A percentile compares a stretch with the other conserved stretches of the same genome.
phyloP scores from a whole-genome alignment of 2,329 filamentous ascomycete genomes.

The Fusarium falciforme region DNA sequence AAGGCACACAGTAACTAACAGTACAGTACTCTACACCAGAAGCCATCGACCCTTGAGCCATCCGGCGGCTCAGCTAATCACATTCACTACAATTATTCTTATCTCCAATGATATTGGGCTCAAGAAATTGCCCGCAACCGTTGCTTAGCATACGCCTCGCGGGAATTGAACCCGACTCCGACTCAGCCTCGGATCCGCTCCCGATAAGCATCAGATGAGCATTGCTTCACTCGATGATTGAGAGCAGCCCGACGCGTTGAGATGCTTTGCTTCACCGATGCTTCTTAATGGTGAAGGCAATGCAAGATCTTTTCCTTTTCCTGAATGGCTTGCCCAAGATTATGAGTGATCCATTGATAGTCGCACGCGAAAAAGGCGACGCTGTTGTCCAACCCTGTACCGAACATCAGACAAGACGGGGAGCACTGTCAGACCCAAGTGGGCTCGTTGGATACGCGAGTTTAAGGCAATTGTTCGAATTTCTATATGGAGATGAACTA shows the following conservation, averaged over 20 bases:
- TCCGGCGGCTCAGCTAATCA: not conserved
- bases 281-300: not conserved
- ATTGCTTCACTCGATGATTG: not conserved
- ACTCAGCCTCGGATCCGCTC: not conserved
- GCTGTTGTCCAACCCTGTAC: not conserved
- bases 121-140: not conserved
- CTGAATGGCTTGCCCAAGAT: not conserved
- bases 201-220: not conserved
- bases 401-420: not conserved
- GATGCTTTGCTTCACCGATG: not conserved
- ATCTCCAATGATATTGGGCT: not conserved
- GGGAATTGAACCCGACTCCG: not conserved
- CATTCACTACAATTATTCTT: not conserved
- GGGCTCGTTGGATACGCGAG: not conserved
- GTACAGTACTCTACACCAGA: not conserved
- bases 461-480: not conserved
- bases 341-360: not conserved
- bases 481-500: not conserved
- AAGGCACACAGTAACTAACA: not conserved
- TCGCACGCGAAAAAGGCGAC: not conserved
- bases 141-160: not conserved
- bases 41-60: not conserved
- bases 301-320: not conserved
- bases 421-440: not conserved
- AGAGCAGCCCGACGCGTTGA: not conserved